Evolutionary conservation across 2,329 filamentous ascomycete genomes (phyloP).

Genomic region (Stachybotrys elegans): DNA sequence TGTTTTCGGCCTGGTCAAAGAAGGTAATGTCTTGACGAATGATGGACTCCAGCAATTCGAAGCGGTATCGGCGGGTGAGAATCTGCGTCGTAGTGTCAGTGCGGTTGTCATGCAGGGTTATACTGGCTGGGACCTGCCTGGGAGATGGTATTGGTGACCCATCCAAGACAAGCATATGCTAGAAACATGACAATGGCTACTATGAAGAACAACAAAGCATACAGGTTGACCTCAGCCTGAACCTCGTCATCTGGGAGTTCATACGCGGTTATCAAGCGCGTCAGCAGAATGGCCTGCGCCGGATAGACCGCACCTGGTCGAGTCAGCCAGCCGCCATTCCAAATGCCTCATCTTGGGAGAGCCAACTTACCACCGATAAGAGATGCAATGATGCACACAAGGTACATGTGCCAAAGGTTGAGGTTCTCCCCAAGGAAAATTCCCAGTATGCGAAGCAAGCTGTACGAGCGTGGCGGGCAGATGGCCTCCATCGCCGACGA

Average conservation of each 20-base stretch:
- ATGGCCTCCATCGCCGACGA: neutral
- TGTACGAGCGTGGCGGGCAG: constrained; percentile 1
- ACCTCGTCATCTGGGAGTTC: constrained; percentile 7
- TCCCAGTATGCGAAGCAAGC: constrained; percentile 1
- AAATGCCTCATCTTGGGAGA: constrained; percentile 4
- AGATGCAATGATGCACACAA: constrained; percentile 3
- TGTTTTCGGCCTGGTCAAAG: constrained; percentile 2
- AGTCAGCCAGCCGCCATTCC: constrained; percentile 4
- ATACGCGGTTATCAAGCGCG: constrained; percentile 17
- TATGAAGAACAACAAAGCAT: constrained; percentile 44
- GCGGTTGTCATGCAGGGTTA: neutral
- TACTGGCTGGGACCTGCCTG: neutral
- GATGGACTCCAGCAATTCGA: constrained; percentile 1
- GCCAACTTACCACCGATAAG: constrained; percentile 1
- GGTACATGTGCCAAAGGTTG: constrained; percentile 2
- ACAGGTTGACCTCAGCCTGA: constrained; percentile 34
- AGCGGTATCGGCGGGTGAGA: constrained; percentile 1
- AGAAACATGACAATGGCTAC: constrained; percentile 33
- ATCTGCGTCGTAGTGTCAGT: constrained; percentile 2
- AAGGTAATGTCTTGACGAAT: constrained; percentile 2
- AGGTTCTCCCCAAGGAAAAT: constrained; percentile 2
- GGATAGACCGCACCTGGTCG: constrained; percentile 5
- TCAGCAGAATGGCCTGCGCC: constrained; percentile 7
- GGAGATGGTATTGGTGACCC: constrained; percentile 7
- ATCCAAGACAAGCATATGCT: constrained; percentile 23